Conservation (phyloP, 306 rosid species). For the Amphicarpaea edgeworthii region DNA sequence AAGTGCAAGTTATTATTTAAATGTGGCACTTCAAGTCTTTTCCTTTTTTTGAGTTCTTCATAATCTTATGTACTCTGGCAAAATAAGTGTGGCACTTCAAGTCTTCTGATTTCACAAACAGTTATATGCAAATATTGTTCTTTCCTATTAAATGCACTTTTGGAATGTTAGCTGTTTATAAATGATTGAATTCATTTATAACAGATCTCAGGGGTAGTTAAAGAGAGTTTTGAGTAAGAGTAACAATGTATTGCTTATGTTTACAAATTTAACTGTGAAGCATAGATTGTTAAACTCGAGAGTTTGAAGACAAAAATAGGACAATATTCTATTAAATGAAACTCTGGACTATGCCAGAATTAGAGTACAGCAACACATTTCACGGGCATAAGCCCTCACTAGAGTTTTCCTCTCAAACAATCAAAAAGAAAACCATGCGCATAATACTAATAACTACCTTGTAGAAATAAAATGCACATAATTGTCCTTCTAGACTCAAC, state of each 20-base stretch:
- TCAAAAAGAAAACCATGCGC: not conserved
- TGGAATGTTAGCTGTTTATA: not conserved
- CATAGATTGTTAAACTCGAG: not conserved
- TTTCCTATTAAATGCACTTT: not conserved
- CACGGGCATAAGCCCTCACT: not conserved
- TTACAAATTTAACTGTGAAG: not conserved
- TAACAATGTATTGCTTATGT: not conserved
- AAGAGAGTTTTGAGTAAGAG: not conserved
- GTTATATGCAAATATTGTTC: not conserved
- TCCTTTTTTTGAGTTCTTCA: not conserved
- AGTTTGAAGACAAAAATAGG: not conserved
- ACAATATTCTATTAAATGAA: not conserved
- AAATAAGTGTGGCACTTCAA: not conserved
- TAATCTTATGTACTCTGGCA: not conserved
- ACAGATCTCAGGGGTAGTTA: not conserved
- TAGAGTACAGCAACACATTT: not conserved
- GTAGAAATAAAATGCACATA: not conserved
- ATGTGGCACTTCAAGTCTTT: no score
- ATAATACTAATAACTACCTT: not conserved
- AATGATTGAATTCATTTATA: not conserved
- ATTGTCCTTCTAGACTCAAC: not conserved
- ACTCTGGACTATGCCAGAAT: not conserved
- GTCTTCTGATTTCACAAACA: not conserved
- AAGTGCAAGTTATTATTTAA: no score
- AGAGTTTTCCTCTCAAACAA: not conserved